These are phyloP conservation scores for Mycocentrospora acerina DNA, from an alignment of 2,329 filamentous ascomycete species.

Conservation along the genomic window DNA sequence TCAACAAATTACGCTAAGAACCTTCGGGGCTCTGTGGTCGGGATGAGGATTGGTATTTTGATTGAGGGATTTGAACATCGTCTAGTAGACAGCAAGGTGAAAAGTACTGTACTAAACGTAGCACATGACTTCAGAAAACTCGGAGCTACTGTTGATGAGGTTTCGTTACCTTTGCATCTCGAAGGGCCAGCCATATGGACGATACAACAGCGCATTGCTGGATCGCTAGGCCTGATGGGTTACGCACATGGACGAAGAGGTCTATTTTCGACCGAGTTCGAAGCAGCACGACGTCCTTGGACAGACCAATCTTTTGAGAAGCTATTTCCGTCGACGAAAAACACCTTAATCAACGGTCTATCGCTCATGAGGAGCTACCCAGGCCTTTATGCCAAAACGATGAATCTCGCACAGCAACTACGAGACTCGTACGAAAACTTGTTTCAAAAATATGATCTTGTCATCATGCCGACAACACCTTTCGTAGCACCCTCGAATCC, in stretches of 20 bases:
- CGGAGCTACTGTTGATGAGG: slow-evolving; percentile 49
- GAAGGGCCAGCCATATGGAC: slow-evolving; percentile 42
- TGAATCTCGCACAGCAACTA: slow-evolving; percentile 44
- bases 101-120: slow-evolving; percentile 44
- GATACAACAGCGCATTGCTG: slow-evolving; percentile 45
- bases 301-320: slow-evolving; percentile 52
- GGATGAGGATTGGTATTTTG: slow-evolving; percentile 30
- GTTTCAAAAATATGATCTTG: slow-evolving; percentile 41
- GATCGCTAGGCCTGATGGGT: slow-evolving; percentile 46
- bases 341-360: slow-evolving; percentile 48
- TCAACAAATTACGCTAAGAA: slow-evolving; percentile 17
- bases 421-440: slow-evolving; percentile 43
- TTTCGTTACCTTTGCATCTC: slow-evolving; percentile 34
- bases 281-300: slow-evolving; percentile 53
- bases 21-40: slow-evolving; percentile 16
- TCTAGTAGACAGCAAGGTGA: slow-evolving; percentile 44
- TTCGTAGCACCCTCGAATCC: slow-evolving; percentile 25
- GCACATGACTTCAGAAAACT: slow-evolving; percentile 43
- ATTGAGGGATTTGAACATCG: slow-evolving; percentile 28
- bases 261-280: slow-evolving; percentile 29
- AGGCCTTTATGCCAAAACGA: slow-evolving; percentile 44
- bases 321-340: slow-evolving; percentile 51
- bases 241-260: slow-evolving; percentile 23
- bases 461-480: slow-evolving; percentile 46
- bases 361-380: slow-evolving; percentile 43